Evolutionary conservation across 257 asterid genomes (phyloP).

Genomic region (Jasminum sambac): DNA sequence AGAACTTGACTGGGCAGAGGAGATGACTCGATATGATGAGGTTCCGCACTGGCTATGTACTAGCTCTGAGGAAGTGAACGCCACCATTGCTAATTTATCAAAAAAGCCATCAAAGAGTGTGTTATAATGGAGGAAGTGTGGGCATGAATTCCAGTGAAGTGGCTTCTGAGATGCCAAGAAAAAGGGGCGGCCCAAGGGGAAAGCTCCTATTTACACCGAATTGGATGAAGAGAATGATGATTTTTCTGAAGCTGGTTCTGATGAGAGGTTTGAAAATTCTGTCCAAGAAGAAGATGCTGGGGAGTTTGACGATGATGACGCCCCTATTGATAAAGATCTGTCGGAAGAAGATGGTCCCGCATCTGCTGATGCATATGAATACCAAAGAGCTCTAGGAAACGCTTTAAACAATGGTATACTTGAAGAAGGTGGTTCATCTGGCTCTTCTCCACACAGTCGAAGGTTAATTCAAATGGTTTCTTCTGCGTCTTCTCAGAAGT

Average conservation of each 20-base stretch:
- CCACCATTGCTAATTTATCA: slow-evolving; percentile 66
- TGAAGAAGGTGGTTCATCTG: slow-evolving; percentile 80
- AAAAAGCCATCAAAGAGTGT: slow-evolving; percentile 71
- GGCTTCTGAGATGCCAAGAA: slow-evolving; percentile 69
- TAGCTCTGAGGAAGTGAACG: slow-evolving; percentile 73
- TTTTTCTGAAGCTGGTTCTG: slow-evolving; percentile 85
- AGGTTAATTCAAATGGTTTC: slow-evolving; percentile 60
- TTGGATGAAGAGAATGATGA: slow-evolving; percentile 86
- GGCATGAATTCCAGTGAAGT: slow-evolving; percentile 52
- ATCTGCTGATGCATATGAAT: slow-evolving; percentile 61
- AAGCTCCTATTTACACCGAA: slow-evolving; percentile 83
- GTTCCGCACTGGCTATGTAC: slow-evolving; percentile 97
- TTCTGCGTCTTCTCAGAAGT: slow-evolving; percentile 92
- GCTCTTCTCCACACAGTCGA: slow-evolving; percentile 79
- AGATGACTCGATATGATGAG: slow-evolving; percentile 82
- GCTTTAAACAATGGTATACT: slow-evolving; percentile 44
- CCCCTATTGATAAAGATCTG: slow-evolving; percentile 51
- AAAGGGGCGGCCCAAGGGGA: slow-evolving; percentile 86
- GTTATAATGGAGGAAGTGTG: slow-evolving; percentile 54
- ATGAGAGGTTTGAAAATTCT: slow-evolving; percentile 69
- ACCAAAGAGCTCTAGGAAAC: slow-evolving; percentile 51
- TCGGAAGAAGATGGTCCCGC: slow-evolving; percentile 76
- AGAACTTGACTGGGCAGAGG: slow-evolving; percentile 91
- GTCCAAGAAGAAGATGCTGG: slow-evolving; percentile 69
- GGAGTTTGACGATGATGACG: slow-evolving; percentile 87